Percentiles rank a stretch among this genome's conserved stretches.
These are phyloP conservation scores for Colletotrichum tropicale DNA, from an alignment of 2,329 filamentous ascomycete species.

Conservation along the genomic window DNA sequence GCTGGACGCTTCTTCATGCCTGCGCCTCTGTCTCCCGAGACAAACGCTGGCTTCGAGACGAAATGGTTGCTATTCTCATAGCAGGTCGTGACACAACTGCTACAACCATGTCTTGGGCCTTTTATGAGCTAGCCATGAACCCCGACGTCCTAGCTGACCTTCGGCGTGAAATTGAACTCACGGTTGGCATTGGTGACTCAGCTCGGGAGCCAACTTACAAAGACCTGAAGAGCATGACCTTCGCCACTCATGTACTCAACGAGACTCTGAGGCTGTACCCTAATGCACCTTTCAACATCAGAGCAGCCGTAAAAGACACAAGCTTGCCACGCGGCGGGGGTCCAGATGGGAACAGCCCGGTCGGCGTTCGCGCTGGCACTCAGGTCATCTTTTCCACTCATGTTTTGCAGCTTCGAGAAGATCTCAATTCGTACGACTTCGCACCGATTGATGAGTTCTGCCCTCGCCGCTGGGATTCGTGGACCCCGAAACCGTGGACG, in stretches of 20 bases:
- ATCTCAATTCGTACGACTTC: constrained; percentile 22
- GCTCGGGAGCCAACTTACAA: constrained; percentile 25
- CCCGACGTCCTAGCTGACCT: constrained; percentile 44
- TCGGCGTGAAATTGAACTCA: constrained; percentile 38
- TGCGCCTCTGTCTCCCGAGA: constrained; percentile 69
- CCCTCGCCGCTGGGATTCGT: constrained; percentile 54
- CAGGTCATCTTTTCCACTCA: not conserved
- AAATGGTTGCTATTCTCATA: constrained; percentile 72
- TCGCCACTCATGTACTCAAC: constrained; percentile 73
- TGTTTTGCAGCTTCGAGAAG: not conserved
- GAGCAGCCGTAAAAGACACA: constrained; percentile 73
- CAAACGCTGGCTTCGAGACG: constrained; percentile 70
- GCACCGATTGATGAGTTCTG: constrained; percentile 23
- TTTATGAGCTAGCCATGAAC: constrained; percentile 44
- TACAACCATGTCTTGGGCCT: constrained; percentile 50
- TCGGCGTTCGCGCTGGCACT: constrained; percentile 40
- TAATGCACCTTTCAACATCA: constrained; percentile 78
- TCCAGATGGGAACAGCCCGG: constrained; percentile 55
- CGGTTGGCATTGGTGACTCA: constrained; percentile 48
- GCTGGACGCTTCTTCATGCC: constrained; percentile 81
- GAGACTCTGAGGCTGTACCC: constrained; percentile 81
- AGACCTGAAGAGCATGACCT: constrained; percentile 66
- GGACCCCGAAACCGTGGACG: constrained; percentile 55
- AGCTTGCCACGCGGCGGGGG: constrained; percentile 65
- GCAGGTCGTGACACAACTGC: constrained; percentile 62